Evolutionary conservation across 2,329 filamentous ascomycete genomes (phyloP).

Genomic region (Exserohilum turcica): DNA sequence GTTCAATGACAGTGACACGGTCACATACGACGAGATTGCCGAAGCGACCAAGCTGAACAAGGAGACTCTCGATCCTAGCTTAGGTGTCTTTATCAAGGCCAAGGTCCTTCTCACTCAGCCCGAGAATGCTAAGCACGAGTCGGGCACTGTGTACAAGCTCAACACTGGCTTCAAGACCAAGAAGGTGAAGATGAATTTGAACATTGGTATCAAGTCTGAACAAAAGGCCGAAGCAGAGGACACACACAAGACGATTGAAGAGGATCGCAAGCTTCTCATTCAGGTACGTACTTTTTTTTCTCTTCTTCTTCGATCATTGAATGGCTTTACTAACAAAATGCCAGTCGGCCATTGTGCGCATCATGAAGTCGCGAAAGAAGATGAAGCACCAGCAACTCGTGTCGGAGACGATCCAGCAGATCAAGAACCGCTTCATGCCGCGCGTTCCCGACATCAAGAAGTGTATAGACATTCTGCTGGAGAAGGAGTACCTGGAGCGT

Average conservation of each 20-base stretch:
- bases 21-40: constrained; percentile 86
- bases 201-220: constrained; percentile 92
- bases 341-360: constrained; percentile 95
- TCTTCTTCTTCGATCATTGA: not conserved
- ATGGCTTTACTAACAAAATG: constrained; percentile 36
- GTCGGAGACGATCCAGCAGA: constrained; percentile 93
- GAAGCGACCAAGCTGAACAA: constrained; percentile 77
- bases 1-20: constrained; percentile 88
- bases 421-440: constrained; percentile 88
- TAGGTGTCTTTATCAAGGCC: constrained; percentile 88
- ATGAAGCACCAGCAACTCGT: constrained; percentile 98
- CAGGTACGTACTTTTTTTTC: constrained; percentile 72
- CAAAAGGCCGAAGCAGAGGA: constrained; percentile 95
- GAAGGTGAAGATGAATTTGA: constrained; percentile 96
- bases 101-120: constrained; percentile 80
- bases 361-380: constrained; percentile 99
- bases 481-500: constrained; percentile 98
- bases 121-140: constrained; percentile 74
- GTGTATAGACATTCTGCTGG: constrained; percentile 96
- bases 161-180: constrained; percentile 98
- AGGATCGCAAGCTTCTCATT: constrained; percentile 93
- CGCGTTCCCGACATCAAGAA: constrained; percentile 98
- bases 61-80: constrained; percentile 84
- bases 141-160: constrained; percentile 78
- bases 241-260: constrained; percentile 99